Base-by-base conservation (phyloP, 1,139 yeast genomes). In the Suhomyces guaymorum region DNA sequence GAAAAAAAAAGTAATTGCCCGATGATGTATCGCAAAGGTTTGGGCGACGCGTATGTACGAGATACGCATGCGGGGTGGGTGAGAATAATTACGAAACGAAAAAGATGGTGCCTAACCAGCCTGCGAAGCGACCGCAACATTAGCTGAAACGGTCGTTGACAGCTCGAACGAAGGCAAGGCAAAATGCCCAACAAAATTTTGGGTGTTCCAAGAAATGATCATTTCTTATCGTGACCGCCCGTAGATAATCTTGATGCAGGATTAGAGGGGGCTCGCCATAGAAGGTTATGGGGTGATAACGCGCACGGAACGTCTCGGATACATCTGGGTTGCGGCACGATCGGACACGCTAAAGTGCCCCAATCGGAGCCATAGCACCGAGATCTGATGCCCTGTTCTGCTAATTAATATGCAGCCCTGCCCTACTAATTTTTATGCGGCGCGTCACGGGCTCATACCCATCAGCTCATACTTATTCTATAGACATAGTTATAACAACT, bases 401-500 rank as follows among this genome's bases (percentile, higher is more conserved):
- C n/a, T n/a, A n/a, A n/a, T n/a, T n/a, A n/a, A n/a, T n/a, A n/a
- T n/a, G n/a, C 23, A 17, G 7, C 19, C 5, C 19, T 6, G 11
- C 10, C 23, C 23, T 21, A 7, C 6, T 11, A 11, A 6, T 13
- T 5, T 23, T 4, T 15, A 23, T 13, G 5, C 5, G 15, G 7
- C 5, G 4, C 8, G 14, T 7, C 25, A 11, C 15, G 30, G 30
- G 30, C 30, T 27, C 32, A n/a, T 23, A 12, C 13, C 12, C 15
- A 25, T 33, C 22, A 25, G 25, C 24, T 19, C 23, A 33, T 25
- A 6, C 9, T 15, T 9, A 33, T 22, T 15, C 31, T 26, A 23
- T 48, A 51, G 9, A 44, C 41, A 4, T 31, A 41, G 46, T 79
- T 82, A 72, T 82, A 82, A 29, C 70, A 75, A 18, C 88, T 77